A percentile compares a stretch with the other conserved stretches of the same genome.
These are phyloP conservation scores for Phlebiopsis gigantea DNA, from an alignment of 768 basidiomycete genomes.

Conservation along the genomic window DNA sequence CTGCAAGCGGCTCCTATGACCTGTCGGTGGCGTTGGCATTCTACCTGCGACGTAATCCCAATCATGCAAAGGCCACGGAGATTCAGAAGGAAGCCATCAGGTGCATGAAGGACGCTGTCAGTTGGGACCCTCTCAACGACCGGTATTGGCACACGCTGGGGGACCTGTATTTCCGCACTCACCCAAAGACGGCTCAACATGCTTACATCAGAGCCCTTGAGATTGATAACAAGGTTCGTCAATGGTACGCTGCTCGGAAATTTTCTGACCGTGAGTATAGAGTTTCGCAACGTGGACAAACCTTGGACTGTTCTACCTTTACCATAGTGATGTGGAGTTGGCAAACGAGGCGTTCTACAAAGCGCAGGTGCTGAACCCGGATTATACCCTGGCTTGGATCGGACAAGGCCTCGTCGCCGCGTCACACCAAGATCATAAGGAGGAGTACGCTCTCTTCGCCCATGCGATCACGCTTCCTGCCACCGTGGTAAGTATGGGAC, in stretches of 20 bases:
- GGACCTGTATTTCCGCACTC: conserved; percentile 57
- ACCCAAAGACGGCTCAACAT: conserved; percentile 80
- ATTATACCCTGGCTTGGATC: conserved; percentile 84
- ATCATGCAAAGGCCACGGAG: conserved; percentile 26
- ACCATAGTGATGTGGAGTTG: conserved; percentile 72
- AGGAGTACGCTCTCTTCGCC: conserved; percentile 65
- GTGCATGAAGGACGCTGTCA: conserved; percentile 67
- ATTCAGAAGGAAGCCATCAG: conserved; percentile 40
- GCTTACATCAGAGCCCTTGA: conserved; percentile 89
- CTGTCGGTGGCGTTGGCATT: conserved; percentile 56
- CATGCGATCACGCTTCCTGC: conserved; percentile 62
- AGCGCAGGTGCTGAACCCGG: conserved; percentile 90
- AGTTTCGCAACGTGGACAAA: conserved; percentile 79
- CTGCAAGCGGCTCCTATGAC: conserved; percentile 70
- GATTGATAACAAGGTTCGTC: conserved; percentile 70
- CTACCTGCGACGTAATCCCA: conserved; percentile 33
- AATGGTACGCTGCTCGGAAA: not conserved
- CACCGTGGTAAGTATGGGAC: conserved; percentile 44
- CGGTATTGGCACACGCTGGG: conserved; percentile 83
- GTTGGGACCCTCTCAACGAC: conserved; percentile 65
- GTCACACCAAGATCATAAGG: conserved; percentile 47
- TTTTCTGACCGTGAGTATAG: conserved; percentile 30
- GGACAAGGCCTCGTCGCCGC: conserved; percentile 78
- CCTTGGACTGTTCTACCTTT: conserved; percentile 81
- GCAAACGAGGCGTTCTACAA: conserved; percentile 83